A percentile compares a stretch with the other conserved stretches of the same genome.
These are phyloP conservation scores for Talaromyces sp. DNA, from an alignment of 2,329 filamentous ascomycete genomes.

Conservation along the genomic window DNA sequence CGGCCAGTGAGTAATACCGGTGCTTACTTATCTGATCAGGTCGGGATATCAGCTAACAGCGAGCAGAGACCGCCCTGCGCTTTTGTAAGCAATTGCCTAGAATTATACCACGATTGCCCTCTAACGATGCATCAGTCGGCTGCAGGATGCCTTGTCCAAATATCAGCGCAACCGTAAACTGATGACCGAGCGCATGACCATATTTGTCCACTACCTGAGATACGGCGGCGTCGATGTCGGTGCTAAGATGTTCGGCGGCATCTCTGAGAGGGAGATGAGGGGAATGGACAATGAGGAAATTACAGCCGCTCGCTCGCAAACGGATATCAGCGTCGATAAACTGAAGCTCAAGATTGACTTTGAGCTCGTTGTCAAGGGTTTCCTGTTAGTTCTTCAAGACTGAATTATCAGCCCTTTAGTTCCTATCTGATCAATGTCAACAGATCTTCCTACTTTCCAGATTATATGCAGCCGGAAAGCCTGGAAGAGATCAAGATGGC, in stretches of 20 bases:
- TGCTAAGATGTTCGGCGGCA: constrained; percentile 59
- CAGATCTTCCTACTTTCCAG: constrained; percentile 55
- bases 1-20: constrained; percentile 47
- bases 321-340: constrained; percentile 47
- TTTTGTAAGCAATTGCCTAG: constrained; percentile 46
- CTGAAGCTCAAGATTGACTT: constrained; percentile 77
- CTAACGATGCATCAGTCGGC: constrained; percentile 54
- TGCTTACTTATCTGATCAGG: neutral
- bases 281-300: constrained; percentile 61
- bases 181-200: constrained; percentile 53
- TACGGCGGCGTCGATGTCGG: constrained; percentile 73
- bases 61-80: constrained; percentile 42
- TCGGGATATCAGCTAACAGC: constrained; percentile 18
- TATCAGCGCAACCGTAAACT: constrained; percentile 75
- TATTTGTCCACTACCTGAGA: constrained; percentile 76
- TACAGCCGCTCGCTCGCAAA: constrained; percentile 55
- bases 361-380: constrained; percentile 69
- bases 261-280: constrained; percentile 59
- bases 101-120: neutral
- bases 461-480: constrained; percentile 53
- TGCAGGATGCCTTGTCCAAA: constrained; percentile 78
- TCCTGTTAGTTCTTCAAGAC: constrained; percentile 54
- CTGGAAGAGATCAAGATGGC: constrained; percentile 53
- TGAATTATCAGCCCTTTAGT: neutral
- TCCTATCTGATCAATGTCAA: neutral